Evolutionary conservation across 2,329 filamentous ascomycete species (phyloP), one percentile per base, ranked within the genome.

Genomic region (Verticillium nubilum): DNA sequence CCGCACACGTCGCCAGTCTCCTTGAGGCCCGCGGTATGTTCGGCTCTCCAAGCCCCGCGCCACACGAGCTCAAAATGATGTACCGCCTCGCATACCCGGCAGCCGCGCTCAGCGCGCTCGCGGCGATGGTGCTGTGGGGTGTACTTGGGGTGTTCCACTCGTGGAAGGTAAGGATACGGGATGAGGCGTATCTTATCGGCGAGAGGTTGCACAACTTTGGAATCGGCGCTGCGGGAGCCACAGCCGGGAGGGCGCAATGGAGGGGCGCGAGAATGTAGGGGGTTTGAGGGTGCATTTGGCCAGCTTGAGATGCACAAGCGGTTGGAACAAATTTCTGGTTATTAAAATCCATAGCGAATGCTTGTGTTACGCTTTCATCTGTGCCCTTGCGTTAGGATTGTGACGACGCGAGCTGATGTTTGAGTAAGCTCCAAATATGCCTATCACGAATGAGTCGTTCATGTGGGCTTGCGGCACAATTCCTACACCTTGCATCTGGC

Each of bases 151-250:
- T 91, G 57, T 82, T 95, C 57, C 83, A 84, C 54, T 78, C 85
- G 23, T 98, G 94, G 93, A 86, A 90, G 67, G 81, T 87, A 60
- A 85, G 88, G 60, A 92, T 99, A 54, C 82, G 92, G 42, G 96
- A 99, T 72, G 96, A 99, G 74, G 93, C 96, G 0, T 99, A 99
- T 72, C 78, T 99, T 52, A 95, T 98, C 69, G 95, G 95, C 2
- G 94, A 99, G 76, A 80, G 93, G 61, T 75, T 99, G 68, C 96
- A 99, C 76, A 99, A 99, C 73, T 96, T 97, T 74, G 91, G 92
- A 4, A 72, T 73, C 2, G 74, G 72, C 7, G 71, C 75, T 17
- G 73, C 74, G 7, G 74, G 71, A 19, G 71, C 70, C 19, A 69
- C 72, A 15, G 70, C 59, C 68, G 69, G 17, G 70, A 69, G 60